Base-by-base conservation (phyloP, 805 yeast species). In the Candida qinlingensis region DNA sequence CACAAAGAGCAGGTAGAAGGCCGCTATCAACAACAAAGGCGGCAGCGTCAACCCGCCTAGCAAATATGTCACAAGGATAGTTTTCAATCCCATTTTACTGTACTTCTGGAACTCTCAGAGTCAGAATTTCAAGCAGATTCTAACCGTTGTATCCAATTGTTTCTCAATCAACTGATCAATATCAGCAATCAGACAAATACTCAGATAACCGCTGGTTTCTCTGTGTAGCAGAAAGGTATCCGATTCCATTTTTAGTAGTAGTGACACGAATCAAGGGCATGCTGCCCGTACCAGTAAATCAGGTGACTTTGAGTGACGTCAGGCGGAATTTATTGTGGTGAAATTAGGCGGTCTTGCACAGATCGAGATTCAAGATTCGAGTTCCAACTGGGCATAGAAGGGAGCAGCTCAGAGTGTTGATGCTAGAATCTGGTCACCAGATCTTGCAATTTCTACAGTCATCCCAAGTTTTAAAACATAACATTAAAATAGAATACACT, bases 1-100 rank as follows among this genome's bases (percentile, higher is more conserved):
- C 51, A 53, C 45, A 57, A 64, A 70, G 42, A 74, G 67, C 36
- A 72, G 54, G 54, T 64, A 76, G 19, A 77, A 50, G 34, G 75
- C 61, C 1, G 61, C 57, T 2, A 73, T 31, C 0, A 81, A 36
- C 2, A 79, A 49, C 36, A 83, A 51, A 1, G 96, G 96, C 26
- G 88, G 64, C 53, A 91, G 79, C 0, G 97, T 88, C 7, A 89
- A 44, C 0, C 97, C 97, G 6, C 97, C 97, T 3, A 86, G 40
- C 2, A 88, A 44, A 61, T 88, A 89, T 0, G 75, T 69, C 19
- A 70, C 55, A 0, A 82, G 6, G 6, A 53, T 4, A 1, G 55
- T 19, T 40, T 45, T 54, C 42, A 55, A 30, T 1, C 59, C 53
- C 61, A 59, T 58, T 10, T n/a, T 13, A 19, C 2, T 12, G 38